Percentiles rank a stretch among this genome's conserved stretches.
phyloP scores from a whole-genome alignment of 441 rosid genomes.

The Melastoma candidum region DNA sequence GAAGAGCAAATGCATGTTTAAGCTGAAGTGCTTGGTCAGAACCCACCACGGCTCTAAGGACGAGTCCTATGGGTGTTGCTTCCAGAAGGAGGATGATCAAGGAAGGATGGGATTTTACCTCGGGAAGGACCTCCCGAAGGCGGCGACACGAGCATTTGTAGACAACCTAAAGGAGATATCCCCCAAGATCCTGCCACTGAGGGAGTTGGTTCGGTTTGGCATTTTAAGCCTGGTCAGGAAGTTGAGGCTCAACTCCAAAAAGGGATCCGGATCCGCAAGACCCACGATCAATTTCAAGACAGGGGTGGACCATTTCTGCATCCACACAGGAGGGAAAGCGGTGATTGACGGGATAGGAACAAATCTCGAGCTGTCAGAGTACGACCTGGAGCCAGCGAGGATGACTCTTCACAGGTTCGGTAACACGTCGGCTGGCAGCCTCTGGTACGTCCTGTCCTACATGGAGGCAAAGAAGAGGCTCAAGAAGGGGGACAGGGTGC shows the following conservation, averaged over 20 bases:
- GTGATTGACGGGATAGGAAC: slow-evolving; percentile 16
- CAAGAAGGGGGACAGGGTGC: slow-evolving; percentile 9
- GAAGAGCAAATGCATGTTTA: slow-evolving; percentile 12
- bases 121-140: slow-evolving; percentile 18
- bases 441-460: slow-evolving; percentile 10
- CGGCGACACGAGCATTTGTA: slow-evolving; percentile 12
- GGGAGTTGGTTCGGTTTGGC: slow-evolving; percentile 13
- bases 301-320: slow-evolving; percentile 16
- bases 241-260: neutral
- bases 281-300: slow-evolving; percentile 9
- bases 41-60: slow-evolving; percentile 20
- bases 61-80: slow-evolving; percentile 15
- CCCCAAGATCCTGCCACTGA: slow-evolving; percentile 16
- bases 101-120: slow-evolving; percentile 13
- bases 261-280: neutral
- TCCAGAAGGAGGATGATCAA: slow-evolving; percentile 13
- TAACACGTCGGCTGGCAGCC: slow-evolving; percentile 11
- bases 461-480: slow-evolving; percentile 11
- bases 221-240: slow-evolving; percentile 1
- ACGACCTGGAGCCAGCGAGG: slow-evolving; percentile 17
- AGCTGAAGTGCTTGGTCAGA: slow-evolving; percentile 16
- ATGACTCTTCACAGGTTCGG: slow-evolving; percentile 12
- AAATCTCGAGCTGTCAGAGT: slow-evolving; percentile 10
- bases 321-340: slow-evolving; percentile 18
- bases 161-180: slow-evolving; percentile 17